Evolutionary conservation across 129 eudicot genomes (phyloP), one percentile per base, ranked within the genome.

Genomic region (Artemisia argyi): DNA sequence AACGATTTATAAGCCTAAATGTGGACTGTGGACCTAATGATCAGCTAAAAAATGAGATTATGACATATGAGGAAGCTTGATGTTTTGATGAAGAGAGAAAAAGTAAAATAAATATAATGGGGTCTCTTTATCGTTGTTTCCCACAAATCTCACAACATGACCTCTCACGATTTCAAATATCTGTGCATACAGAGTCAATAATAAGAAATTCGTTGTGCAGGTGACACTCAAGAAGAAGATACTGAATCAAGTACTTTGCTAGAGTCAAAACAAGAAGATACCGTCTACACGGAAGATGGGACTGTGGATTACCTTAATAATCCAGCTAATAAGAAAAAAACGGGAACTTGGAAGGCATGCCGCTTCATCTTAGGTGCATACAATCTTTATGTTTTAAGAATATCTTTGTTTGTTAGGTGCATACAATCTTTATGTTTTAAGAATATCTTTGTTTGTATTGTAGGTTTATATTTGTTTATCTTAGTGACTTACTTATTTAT

Each of bases 341-440:
- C 97, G 1, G 97, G 97, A 69, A 88, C 83, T 54, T 91, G 97
- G 97, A 85, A 84, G 69, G 95, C 97, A 0, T 91, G 96, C 63
- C 71, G 86, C 55, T 88, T 71, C 69, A 88, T 91, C 65, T 84
- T 91, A 68, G 97, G 96, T 88, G 72, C 50, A 26, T 48, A 14
- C 7, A 5, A 62, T 60, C 24, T 65, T 64, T 55, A 12, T 70
- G 39, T 52, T 30, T 49, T 14, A 15, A 17, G 39, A 20, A 44
- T 32, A 62, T 7, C 0, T 56, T 2, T 8, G 18, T 7, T 11
- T 66, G 3, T 55, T 91, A 68, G 97, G 96, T 88, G 72, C 50
- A 26, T 48, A 14, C 7, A 5, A 62, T 60, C 24, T 65, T 64
- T 55, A 12, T 70, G 39, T 52, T 30, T 49, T 14, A 15, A 17